phyloP scores from a whole-genome alignment of 139 green algal species.

The Parachlorella kessleri region DNA sequence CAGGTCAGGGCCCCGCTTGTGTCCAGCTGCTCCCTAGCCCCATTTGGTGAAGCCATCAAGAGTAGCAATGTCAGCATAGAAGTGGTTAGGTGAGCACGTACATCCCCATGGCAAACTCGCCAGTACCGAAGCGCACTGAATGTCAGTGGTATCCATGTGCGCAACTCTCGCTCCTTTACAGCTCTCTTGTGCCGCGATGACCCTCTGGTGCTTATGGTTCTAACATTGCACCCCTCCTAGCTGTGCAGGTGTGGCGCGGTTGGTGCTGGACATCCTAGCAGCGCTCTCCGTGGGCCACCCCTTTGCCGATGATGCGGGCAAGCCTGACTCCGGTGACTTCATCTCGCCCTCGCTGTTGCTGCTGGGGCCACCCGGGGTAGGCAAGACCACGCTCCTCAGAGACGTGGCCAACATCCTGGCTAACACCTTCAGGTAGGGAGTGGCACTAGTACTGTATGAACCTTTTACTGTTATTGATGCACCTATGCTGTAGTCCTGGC shows the following conservation, averaged over 20 bases:
- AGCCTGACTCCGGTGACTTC: slow-evolving; percentile 9
- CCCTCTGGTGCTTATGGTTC: not conserved
- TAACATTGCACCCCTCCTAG: too few relatives aligned
- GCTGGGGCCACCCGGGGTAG: slow-evolving; percentile 62
- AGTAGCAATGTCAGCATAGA: too few relatives aligned
- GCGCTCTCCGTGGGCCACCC: slow-evolving; percentile 7
- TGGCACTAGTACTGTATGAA: too few relatives aligned
- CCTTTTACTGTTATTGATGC: too few relatives aligned
- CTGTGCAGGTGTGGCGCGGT: slow-evolving; percentile 32
- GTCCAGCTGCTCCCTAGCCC: too few relatives aligned
- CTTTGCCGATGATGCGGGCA: not conserved
- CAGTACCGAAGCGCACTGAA: too few relatives aligned
- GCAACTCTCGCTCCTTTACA: not conserved
- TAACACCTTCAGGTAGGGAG: slow-evolving; percentile 34
- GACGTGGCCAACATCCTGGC: slow-evolving; percentile 74
- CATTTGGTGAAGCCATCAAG: too few relatives aligned
- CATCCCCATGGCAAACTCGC: too few relatives aligned
- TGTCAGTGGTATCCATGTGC: not conserved
- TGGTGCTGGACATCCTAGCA: slow-evolving; percentile 60
- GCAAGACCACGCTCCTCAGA: slow-evolving; percentile 88
- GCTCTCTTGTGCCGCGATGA: not conserved
- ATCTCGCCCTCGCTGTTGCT: slow-evolving; percentile 46
- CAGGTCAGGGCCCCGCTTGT: slow-evolving; percentile 1
- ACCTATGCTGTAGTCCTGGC: too few relatives aligned
- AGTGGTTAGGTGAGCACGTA: too few relatives aligned